Base-by-base conservation (phyloP, 1,284 basidiomycete species). In the Volvariella surrecta region DNA sequence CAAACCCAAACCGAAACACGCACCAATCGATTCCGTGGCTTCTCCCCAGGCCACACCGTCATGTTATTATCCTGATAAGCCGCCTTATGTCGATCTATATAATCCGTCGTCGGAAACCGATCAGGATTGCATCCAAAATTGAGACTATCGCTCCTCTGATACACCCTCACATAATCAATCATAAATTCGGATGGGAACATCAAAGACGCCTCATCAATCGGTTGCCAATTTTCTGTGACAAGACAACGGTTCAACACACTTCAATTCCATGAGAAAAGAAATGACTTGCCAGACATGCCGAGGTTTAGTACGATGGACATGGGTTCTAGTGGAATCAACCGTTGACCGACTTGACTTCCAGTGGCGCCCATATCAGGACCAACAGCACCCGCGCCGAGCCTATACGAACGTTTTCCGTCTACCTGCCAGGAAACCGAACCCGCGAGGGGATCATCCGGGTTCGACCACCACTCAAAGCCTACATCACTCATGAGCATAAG, bases 291-390 rank as follows among this genome's bases (percentile, higher is more conserved):
- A 10, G 79, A 77, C 46, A 83, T 74, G 22, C 79, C 81, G 53
- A 83, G 60, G 55, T 84, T 84, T 46, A 84, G 42, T 30, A 83
- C 63, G 49, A 84, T 68, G 44, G 71, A 73, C 73, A 76, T 81
- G 1, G 87, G 87, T 54, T 90, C 88, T 53, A 85, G 79, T 1
- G 85, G 71, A 6, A 90, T 76, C 31, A 87, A 55, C 46, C 87
- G 60, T 49, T 77, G 74, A 1, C 67, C 66, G n/a, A 89, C 68
- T 24, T 67, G 63, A 19, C 63, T 66, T 1, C 69, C 69, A 34
- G 59, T 59, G 0, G 60, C 39, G 0, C 63, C 66, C 30, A 48
- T 55, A 54, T 87, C 83, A 3, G 79, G 64, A 0, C 63, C 74
- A 4, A 86, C 64, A 22, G 81, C 71, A 1, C 50, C 43, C 0